phyloP scores from a whole-genome alignment of 805 yeast species.

The Tetrapisispora phaffii region DNA sequence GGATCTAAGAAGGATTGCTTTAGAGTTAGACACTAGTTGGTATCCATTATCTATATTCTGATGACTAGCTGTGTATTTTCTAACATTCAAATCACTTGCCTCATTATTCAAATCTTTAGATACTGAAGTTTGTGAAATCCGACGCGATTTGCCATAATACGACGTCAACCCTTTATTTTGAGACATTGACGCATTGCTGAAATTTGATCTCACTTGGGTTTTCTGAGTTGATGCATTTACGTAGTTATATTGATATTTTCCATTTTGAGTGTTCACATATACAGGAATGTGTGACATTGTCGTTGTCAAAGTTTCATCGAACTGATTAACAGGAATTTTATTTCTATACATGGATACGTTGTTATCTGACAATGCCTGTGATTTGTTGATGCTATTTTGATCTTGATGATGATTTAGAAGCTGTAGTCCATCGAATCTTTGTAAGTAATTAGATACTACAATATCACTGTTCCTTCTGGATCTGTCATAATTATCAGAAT shows the following conservation, averaged over 20 bases:
- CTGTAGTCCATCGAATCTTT: neutral
- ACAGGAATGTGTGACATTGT: neutral
- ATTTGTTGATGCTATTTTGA: neutral
- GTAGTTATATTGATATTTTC: neutral
- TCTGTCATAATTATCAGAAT: slow-evolving; percentile 1
- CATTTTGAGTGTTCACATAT: neutral
- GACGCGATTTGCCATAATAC: neutral
- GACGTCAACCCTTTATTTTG: neutral
- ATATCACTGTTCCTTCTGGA: neutral
- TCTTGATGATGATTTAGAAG: neutral
- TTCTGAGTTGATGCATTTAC: neutral
- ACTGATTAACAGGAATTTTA: neutral
- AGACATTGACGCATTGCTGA: neutral
- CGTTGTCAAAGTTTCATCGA: neutral
- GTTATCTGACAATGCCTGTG: too few relatives aligned
- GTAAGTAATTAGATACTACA: neutral
- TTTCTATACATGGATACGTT: neutral
- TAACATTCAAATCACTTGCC: neutral
- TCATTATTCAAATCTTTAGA: neutral
- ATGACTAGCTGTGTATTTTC: neutral
- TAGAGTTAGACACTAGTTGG: neutral
- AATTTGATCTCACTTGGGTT: neutral
- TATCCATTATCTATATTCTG: neutral
- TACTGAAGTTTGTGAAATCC: neutral
- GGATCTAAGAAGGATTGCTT: neutral